These are phyloP conservation scores for Rubia balearica DNA, from an alignment of 305 asterid genomes.

Conservation along the genomic window DNA sequence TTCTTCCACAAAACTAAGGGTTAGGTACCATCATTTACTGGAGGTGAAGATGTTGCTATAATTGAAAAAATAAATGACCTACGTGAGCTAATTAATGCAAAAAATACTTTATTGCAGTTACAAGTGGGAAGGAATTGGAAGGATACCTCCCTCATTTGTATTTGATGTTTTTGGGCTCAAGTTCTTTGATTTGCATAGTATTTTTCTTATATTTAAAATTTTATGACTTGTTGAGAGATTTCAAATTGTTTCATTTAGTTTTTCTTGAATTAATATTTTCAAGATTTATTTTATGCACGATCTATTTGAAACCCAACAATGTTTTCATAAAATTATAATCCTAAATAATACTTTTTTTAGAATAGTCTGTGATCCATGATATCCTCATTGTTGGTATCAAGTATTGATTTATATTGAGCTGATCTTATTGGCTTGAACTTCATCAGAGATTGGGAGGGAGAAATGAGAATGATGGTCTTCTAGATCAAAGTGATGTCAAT, in stretches of 20 bases:
- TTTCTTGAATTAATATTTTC: background rate
- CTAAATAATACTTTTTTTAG: background rate
- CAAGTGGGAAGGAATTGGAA: constrained; percentile 92
- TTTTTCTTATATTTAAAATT: background rate
- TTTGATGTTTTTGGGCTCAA: background rate
- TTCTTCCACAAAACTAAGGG: constrained; percentile 82
- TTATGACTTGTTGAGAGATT: background rate
- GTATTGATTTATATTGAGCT: background rate
- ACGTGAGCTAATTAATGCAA: constrained; percentile 71
- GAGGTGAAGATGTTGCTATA: no score
- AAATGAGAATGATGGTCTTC: constrained; percentile 83
- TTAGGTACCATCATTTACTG: constrained; percentile 65
- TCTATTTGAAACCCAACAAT: background rate
- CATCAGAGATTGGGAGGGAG: constrained; percentile 88
- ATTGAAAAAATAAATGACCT: constrained; percentile 59
- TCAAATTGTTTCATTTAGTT: background rate
- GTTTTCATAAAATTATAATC: background rate
- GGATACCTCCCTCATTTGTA: constrained; percentile 27
- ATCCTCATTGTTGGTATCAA: background rate
- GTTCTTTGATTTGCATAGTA: background rate
- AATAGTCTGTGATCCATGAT: background rate
- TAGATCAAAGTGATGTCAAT: constrained; percentile 78
- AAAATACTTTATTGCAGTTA: constrained; percentile 72
- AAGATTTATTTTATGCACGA: background rate
- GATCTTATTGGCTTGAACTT: constrained; percentile 18